Evolutionary conservation across 2,329 filamentous ascomycete species (phyloP), one percentile per base, ranked within the genome.

Genomic region (Dendrostoma leiphaemia): DNA sequence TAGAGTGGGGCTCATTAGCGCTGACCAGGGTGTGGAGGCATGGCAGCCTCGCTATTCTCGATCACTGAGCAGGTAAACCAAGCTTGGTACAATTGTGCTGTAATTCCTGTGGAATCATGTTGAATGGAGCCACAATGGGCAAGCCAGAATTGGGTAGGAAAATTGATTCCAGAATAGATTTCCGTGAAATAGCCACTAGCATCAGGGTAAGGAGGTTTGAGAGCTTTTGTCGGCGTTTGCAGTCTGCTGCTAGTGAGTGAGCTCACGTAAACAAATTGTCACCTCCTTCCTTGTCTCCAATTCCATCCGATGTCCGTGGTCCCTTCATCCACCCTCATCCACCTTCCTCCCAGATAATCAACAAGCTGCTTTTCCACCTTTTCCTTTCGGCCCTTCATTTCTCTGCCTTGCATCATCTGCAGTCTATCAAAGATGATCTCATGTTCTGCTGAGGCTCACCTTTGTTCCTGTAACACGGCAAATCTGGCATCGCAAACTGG

Each of bases 1-100:
- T 41, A 12, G 17, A 34, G 45, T 47, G 45, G 45, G 45, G 45
- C 45, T 8, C 13, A 44, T 26, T 47, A 43, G 35, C 29, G 17
- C 38, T 12, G 6, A 9, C 21, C 10, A 26, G 35, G 38, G 13
- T 35, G 6, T 48, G 29, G 48, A 24, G 40, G 23, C 28, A 12
- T 45, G n/a, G 23, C 38, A 51, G 37, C 48, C 48, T 51, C 28
- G 38, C 48, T 35, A 47, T 47, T n/a, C n/a, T n/a, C n/a, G n/a
- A n/a, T n/a, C n/a, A n/a, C n/a, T n/a, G n/a, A n/a, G n/a, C n/a
- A n/a, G n/a, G n/a, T n/a, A n/a, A n/a, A n/a, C n/a, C n/a, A n/a
- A n/a, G n/a, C n/a, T n/a, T n/a, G n/a, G n/a, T n/a, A n/a, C n/a
- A n/a, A n/a, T n/a, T n/a, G n/a, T n/a, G n/a, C n/a, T n/a, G n/a